Evolutionary conservation across 73 alveolate species (phyloP), one percentile per base, ranked within the genome.

Genomic region (Blepharisma stoltei): DNA sequence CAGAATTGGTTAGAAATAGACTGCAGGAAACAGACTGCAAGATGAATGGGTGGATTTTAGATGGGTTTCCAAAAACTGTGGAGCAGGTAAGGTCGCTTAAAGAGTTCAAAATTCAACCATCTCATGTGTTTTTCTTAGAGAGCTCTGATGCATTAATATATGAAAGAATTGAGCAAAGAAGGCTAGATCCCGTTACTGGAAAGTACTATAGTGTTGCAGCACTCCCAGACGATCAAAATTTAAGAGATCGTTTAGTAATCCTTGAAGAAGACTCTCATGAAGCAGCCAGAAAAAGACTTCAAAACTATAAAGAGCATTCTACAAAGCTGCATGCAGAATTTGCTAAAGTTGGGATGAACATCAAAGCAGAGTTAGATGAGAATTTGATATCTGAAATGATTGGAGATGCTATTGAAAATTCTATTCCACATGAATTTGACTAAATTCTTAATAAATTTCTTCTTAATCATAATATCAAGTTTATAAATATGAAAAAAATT

Each of bases 11-110:
- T 23, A 93, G 86, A 77, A 80, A 93, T 52, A 78, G 98, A 78
- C 66, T 95, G 23, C 76, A 76, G 69, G 54, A 82, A 47, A 71
- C 97, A 0, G 99, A 96, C 82, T 90, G 98, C 71, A 85, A 85
- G 88, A 78, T 94, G 3, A 86, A 96, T 76, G 98, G 99, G 37
- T 94, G 93, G 90, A 90, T 94, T 9, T 75, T 96, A 21, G 97
- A 94, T 70, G 98, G 98, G 7, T 94, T 84, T 86, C 99, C 98
- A 7, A 85, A 81, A 71, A 84, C 98, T 21, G 78, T 73, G 44
- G 90, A 79, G 0, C 93, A 96, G 87, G 82, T 94, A 23, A 88
- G 81, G 54, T 89, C 86, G 6, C 89, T 94, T 49, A 86, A 88
- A 76, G 86, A 88, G 25, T 68, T 96, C 54, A 88, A 89, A 38